Conservation (phyloP, 1,284 basidiomycete species). For the Ustilago sp. region DNA sequence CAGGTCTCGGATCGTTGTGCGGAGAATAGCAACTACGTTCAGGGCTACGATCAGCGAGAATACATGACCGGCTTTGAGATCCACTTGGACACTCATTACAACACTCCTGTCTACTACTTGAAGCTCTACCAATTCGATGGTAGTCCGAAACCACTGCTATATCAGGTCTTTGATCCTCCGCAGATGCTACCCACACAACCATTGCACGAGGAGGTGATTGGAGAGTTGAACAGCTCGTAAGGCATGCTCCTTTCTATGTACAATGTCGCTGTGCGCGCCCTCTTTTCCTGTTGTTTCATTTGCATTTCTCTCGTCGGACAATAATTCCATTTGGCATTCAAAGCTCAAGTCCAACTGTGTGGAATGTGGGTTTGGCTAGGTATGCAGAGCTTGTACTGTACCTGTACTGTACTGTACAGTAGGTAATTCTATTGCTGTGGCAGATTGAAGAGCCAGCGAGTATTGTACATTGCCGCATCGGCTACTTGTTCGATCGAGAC, state of each 20-base stretch:
- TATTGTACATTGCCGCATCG: constrained; percentile 52
- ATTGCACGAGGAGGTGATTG: constrained; percentile 49
- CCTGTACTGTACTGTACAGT: too few relatives aligned
- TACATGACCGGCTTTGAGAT: constrained; percentile 52
- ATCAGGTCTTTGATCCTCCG: constrained; percentile 55
- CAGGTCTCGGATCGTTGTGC: constrained; percentile 46
- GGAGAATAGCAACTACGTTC: constrained; percentile 48
- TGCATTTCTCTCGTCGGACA: constrained; percentile 1
- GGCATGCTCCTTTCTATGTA: not conserved
- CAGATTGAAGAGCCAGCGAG: constrained; percentile 55
- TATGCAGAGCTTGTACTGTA: not conserved
- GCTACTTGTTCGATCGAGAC: constrained; percentile 76
- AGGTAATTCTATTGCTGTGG: constrained; percentile 3
- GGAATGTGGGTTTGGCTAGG: not conserved
- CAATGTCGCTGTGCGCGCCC: not conserved
- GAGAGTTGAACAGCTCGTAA: constrained; percentile 37
- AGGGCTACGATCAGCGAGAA: constrained; percentile 57
- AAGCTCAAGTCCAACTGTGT: not conserved
- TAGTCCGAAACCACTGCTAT: constrained; percentile 52
- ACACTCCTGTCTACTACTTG: constrained; percentile 41
- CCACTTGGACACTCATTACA: constrained; percentile 36
- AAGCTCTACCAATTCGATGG: constrained; percentile 59
- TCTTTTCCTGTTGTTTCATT: not conserved
- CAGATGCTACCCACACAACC: constrained; percentile 65
- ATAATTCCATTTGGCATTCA: not conserved